These are phyloP conservation scores for Clausena lansium DNA, from an alignment of 345 rosid genomes.

Conservation along the genomic window DNA sequence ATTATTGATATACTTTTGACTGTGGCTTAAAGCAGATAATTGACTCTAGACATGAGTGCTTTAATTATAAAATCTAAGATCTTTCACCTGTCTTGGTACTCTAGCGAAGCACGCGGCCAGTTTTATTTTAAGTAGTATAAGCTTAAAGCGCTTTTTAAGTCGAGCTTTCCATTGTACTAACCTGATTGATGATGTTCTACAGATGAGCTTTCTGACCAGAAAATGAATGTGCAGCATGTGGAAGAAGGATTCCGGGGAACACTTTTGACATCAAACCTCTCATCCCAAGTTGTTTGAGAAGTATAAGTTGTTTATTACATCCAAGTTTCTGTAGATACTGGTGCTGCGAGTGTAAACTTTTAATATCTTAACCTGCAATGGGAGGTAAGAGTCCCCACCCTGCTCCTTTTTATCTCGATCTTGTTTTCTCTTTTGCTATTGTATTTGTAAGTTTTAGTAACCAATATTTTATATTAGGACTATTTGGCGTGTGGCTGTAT, in stretches of 20 bases:
- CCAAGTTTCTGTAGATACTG: conserved; percentile 22
- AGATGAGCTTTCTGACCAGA: conserved; percentile 86
- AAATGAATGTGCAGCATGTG: conserved; percentile 46
- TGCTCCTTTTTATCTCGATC: background rate
- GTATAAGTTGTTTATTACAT: conserved; percentile 3
- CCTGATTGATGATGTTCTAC: conserved; percentile 15
- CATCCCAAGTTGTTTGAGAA: conserved; percentile 58
- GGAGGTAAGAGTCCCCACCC: conserved; percentile 20
- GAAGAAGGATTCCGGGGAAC: conserved; percentile 96
- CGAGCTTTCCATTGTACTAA: background rate
- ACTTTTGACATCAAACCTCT: conserved; percentile 65
- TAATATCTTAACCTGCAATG: conserved; percentile 3
- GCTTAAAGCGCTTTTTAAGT: background rate
- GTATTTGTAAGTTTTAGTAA: background rate
- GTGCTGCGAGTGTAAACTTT: conserved; percentile 14
- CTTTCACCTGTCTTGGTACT: too few species aligned
- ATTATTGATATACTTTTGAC: background rate
- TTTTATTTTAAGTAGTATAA: background rate
- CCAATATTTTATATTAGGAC: background rate
- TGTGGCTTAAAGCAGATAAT: background rate
- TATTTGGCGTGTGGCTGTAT: background rate
- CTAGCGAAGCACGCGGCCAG: background rate
- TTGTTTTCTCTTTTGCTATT: background rate
- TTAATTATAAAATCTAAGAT: too few species aligned
- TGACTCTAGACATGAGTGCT: background rate